A percentile compares a stretch with the other conserved stretches of the same genome.
These are phyloP conservation scores for Saprolegnia parasitica DNA, from an alignment of 352 stramenopile species.

Conservation along the genomic window DNA sequence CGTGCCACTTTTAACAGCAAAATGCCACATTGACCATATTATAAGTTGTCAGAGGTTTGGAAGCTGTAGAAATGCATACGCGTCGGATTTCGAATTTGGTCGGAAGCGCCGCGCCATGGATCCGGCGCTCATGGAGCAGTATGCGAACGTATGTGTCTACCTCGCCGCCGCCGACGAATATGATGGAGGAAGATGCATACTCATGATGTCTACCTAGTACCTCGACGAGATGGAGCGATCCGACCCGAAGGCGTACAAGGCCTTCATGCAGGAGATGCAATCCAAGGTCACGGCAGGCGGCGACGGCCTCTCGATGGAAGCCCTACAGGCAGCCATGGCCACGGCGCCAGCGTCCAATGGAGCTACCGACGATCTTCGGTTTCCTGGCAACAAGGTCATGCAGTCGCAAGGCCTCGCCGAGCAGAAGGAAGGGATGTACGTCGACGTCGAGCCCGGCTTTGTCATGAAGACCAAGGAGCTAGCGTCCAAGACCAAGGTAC, in stretches of 20 bases:
- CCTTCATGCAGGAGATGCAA: constrained; percentile 62
- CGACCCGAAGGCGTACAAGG: constrained; percentile 59
- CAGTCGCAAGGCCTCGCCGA: constrained; percentile 44
- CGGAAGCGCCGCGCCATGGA: constrained; percentile 38
- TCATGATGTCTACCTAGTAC: constrained; percentile 37
- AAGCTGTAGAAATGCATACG: no score
- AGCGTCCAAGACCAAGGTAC: constrained; percentile 59
- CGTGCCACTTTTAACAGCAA: no score
- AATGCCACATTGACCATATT: neutral
- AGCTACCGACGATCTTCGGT: constrained; percentile 34
- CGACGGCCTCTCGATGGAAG: constrained; percentile 22
- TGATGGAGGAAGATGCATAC: neutral
- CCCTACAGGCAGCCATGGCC: constrained; percentile 12
- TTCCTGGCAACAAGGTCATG: constrained; percentile 75
- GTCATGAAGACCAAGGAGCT: constrained; percentile 70
- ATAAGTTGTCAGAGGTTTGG: neutral
- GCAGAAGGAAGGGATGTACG: constrained; percentile 62
- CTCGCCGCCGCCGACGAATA: neutral
- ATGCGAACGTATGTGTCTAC: constrained; percentile 44
- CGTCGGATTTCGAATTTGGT: neutral
- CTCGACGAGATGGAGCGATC: constrained; percentile 67
- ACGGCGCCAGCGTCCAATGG: neutral
- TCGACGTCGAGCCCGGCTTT: constrained; percentile 71
- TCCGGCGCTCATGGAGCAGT: constrained; percentile 62
- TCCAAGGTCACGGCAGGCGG: neutral